phyloP scores from a whole-genome alignment of 257 asterid species.

The Lithospermum erythrorhizon region DNA sequence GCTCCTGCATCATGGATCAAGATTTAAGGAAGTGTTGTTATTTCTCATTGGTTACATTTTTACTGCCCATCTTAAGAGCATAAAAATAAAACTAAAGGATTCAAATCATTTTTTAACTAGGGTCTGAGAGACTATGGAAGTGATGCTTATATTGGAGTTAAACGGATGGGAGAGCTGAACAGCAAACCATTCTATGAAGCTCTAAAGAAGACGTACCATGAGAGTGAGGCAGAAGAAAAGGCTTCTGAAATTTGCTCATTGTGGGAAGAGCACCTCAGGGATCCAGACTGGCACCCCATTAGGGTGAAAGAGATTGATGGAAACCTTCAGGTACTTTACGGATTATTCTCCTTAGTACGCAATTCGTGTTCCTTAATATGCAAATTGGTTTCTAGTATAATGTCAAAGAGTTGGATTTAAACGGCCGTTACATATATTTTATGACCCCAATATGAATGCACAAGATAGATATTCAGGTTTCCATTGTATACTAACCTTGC shows the following conservation, averaged over 20 bases:
- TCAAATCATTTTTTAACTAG: constrained; percentile 17
- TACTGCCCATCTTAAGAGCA: too few species aligned
- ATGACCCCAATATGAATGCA: background rate
- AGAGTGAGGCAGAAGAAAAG: constrained; percentile 66
- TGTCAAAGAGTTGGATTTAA: background rate
- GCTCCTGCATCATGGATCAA: background rate
- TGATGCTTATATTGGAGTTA: constrained; percentile 41
- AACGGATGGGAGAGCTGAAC: constrained; percentile 91
- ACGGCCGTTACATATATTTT: background rate
- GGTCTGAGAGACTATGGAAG: constrained; percentile 49
- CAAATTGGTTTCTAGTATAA: background rate
- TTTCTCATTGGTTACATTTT: background rate
- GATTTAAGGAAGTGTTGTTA: background rate
- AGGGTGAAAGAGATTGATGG: constrained; percentile 49
- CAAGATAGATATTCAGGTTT: background rate
- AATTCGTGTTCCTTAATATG: too few species aligned
- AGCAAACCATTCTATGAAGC: constrained; percentile 60
- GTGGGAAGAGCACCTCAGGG: constrained; percentile 93
- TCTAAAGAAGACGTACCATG: constrained; percentile 51
- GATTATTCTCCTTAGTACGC: background rate
- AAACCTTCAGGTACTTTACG: constrained; percentile 37
- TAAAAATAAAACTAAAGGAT: too few species aligned
- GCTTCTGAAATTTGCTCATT: constrained; percentile 76
- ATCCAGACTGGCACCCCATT: constrained; percentile 91
- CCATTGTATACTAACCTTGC: background rate